Conservation (phyloP, 2,329 filamentous ascomycete genomes). For the Cercospora canescens region DNA sequence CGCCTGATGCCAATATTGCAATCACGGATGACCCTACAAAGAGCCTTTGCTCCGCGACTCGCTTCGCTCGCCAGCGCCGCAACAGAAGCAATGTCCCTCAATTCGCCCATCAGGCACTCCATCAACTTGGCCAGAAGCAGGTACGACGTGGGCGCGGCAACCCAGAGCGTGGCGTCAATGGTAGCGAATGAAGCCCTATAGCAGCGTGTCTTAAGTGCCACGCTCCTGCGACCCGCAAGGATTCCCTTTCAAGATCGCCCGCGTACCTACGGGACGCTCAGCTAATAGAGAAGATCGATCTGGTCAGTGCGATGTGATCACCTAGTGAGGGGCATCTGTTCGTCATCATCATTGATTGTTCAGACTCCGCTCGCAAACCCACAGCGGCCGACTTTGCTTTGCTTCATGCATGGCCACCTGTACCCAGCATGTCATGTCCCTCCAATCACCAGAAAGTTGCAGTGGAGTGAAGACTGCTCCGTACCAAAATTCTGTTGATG, state of each 20-base stretch:
- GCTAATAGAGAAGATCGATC: neutral
- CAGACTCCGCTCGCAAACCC: neutral
- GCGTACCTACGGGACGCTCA: neutral
- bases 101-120: neutral
- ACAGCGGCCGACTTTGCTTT: neutral
- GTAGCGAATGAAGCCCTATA: conserved; percentile 4
- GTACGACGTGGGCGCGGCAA: neutral
- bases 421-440: neutral
- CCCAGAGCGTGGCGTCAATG: neutral
- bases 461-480: neutral
- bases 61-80: neutral
- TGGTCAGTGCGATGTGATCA: neutral
- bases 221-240: conserved; percentile 3
- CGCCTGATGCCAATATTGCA: neutral
- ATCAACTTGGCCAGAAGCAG: neutral
- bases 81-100: neutral
- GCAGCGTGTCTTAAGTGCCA: conserved; percentile 3
- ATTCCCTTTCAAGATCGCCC: neutral
- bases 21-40: conserved; percentile 1
- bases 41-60: neutral
- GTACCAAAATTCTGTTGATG: neutral
- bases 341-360: neutral
- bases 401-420: neutral
- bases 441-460: neutral
- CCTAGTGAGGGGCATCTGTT: neutral